Conservation (phyloP, 768 basidiomycete species). For the Xerocomus spinulosus region DNA sequence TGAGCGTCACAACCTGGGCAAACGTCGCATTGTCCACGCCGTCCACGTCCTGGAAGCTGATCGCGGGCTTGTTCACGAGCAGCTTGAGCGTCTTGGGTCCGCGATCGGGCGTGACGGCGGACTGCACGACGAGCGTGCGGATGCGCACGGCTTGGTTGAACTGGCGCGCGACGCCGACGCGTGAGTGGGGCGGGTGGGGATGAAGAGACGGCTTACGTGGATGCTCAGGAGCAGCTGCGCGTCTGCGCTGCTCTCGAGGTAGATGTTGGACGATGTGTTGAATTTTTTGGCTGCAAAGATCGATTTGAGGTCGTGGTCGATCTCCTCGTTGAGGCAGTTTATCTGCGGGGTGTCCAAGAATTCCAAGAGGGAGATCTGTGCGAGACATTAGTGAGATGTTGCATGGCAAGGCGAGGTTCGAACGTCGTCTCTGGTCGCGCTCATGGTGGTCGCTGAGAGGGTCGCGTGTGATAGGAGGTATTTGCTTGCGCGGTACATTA, state of each 20-base stretch:
- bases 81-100: conserved; percentile 63
- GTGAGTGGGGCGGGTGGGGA: background rate
- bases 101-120: conserved; percentile 32
- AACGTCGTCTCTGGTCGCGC: conserved; percentile 29
- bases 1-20: conserved; percentile 54
- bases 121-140: conserved; percentile 52
- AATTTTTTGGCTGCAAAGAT: conserved; percentile 42
- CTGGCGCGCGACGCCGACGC: conserved; percentile 31
- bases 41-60: conserved; percentile 67
- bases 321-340: conserved; percentile 66
- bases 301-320: conserved; percentile 45
- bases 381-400: conserved; percentile 4
- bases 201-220: conserved; percentile 41
- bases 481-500: conserved; percentile 1
- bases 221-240: conserved; percentile 68
- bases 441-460: conserved; percentile 11
- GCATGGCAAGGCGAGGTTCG: conserved; percentile 8
- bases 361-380: conserved; percentile 51
- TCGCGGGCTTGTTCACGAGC: conserved; percentile 51
- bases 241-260: conserved; percentile 65
- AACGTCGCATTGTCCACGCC: conserved; percentile 44
- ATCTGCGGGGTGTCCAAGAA: conserved; percentile 56
- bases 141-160: conserved; percentile 68
- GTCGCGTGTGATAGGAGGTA: conserved; percentile 13
- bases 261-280: conserved; percentile 41